Conservation (phyloP, 345 rosid genomes). For the Brassica incana region DNA sequence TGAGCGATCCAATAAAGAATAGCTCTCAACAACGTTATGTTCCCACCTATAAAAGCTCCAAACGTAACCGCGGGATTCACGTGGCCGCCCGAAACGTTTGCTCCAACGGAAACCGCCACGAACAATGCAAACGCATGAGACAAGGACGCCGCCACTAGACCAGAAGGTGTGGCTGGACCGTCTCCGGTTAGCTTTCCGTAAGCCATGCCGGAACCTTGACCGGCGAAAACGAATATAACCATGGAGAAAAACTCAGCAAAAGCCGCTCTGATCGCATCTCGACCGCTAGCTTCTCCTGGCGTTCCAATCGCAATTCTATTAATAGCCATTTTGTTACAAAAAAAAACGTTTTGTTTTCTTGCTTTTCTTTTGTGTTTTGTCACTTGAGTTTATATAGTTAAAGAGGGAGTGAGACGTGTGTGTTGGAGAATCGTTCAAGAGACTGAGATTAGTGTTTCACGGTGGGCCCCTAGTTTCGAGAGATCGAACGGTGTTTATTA, state of each 20-base stretch:
- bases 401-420: constrained; percentile 28
- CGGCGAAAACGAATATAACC: constrained; percentile 83
- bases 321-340: constrained; percentile 52
- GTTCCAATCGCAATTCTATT: constrained; percentile 58
- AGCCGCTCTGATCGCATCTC: constrained; percentile 66
- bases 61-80: constrained; percentile 92
- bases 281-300: constrained; percentile 64
- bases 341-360: not conserved
- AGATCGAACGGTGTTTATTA: constrained; percentile 21
- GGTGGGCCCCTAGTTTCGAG: constrained; percentile 18
- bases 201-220: constrained; percentile 92
- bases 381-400: constrained; percentile 32
- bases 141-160: constrained; percentile 66
- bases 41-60: constrained; percentile 79
- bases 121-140: constrained; percentile 75
- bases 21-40: constrained; percentile 63
- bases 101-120: constrained; percentile 74
- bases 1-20: constrained; percentile 83
- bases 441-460: constrained; percentile 30
- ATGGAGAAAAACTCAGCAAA: constrained; percentile 72
- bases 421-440: constrained; percentile 37
- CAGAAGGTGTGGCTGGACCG: constrained; percentile 61
- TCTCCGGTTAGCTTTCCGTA: constrained; percentile 59
- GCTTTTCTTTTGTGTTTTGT: not conserved
- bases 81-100: constrained; percentile 85